These are phyloP conservation scores for Eutrema yunnanense DNA, from an alignment of 345 rosid species.

Conservation along the genomic window DNA sequence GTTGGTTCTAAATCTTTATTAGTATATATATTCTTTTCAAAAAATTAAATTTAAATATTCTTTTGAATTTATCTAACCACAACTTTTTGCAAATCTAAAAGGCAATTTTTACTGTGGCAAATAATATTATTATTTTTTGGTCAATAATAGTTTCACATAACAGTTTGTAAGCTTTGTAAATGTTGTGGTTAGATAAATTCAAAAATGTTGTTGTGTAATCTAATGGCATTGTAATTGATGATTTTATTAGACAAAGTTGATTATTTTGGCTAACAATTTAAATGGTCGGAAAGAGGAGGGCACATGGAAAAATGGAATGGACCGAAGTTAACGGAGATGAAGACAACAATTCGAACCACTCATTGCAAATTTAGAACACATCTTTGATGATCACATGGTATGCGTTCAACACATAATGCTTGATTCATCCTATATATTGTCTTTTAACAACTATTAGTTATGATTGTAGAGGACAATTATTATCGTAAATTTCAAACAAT, in stretches of 20 bases:
- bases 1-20: slow-evolving; percentile 4
- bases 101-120: not conserved
- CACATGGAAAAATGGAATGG: slow-evolving; percentile 13
- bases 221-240: not conserved
- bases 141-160: not conserved
- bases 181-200: too few relatives aligned
- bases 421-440: not conserved
- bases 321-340: slow-evolving; percentile 11
- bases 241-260: not conserved
- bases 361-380: slow-evolving; percentile 8
- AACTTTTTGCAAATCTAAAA: not conserved
- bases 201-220: not conserved
- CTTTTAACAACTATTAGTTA: not conserved
- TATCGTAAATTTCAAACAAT: not conserved
- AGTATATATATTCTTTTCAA: not conserved
- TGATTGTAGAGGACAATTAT: not conserved
- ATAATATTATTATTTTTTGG: too few relatives aligned
- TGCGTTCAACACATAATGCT: not conserved
- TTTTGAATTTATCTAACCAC: not conserved
- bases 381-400: slow-evolving; percentile 19
- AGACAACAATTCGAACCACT: slow-evolving; percentile 22
- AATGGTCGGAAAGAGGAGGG: slow-evolving; percentile 1
- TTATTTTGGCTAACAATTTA: not conserved
- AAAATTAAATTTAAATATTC: not conserved
- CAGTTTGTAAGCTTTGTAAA: not conserved